These are phyloP conservation scores for Chaetomiaceae sp. DNA, from an alignment of 2,329 filamentous ascomycete genomes.

Conservation along the genomic window DNA sequence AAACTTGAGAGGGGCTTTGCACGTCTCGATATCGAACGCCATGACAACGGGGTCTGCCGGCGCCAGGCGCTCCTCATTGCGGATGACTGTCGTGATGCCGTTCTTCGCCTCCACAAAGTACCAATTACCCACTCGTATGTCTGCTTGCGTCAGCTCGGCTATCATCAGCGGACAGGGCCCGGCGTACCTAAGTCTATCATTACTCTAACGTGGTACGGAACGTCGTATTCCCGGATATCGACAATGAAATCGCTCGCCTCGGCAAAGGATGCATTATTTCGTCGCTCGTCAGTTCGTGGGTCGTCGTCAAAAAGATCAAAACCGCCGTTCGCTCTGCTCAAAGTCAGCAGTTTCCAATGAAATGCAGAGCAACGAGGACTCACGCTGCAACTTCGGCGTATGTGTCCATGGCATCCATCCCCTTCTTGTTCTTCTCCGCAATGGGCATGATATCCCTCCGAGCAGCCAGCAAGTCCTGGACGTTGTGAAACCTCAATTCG, in stretches of 20 bases:
- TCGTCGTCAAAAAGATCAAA: slow-evolving; percentile 96
- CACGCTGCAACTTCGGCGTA: slow-evolving; percentile 93
- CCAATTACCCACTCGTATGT: slow-evolving; percentile 95
- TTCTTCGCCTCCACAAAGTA: slow-evolving; percentile 94
- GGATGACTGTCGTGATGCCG: slow-evolving; percentile 73
- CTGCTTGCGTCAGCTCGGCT: slow-evolving; percentile 40
- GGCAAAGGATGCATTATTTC: slow-evolving; percentile 65
- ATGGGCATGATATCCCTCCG: slow-evolving; percentile 80
- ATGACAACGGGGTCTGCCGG: slow-evolving; percentile 96
- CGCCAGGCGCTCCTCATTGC: slow-evolving; percentile 79
- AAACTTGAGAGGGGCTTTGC: slow-evolving; percentile 92
- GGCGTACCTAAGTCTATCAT: slow-evolving; percentile 80
- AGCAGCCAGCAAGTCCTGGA: slow-evolving; percentile 77
- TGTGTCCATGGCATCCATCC: slow-evolving; percentile 93
- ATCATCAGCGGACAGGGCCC: neutral
- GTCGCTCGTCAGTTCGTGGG: slow-evolving; percentile 70
- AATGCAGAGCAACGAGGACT: slow-evolving; percentile 28
- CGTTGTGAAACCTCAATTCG: slow-evolving; percentile 80
- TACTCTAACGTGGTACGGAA: slow-evolving; percentile 98
- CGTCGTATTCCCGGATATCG: slow-evolving; percentile 98
- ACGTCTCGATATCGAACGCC: slow-evolving; percentile 99
- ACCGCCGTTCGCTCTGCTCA: slow-evolving; percentile 61
- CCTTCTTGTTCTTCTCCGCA: slow-evolving; percentile 94
- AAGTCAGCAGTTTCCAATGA: slow-evolving; percentile 14
- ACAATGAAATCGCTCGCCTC: slow-evolving; percentile 96